Evolutionary conservation across 345 rosid genomes (phyloP).

Genomic region (Bruguiera gymnorhiza): DNA sequence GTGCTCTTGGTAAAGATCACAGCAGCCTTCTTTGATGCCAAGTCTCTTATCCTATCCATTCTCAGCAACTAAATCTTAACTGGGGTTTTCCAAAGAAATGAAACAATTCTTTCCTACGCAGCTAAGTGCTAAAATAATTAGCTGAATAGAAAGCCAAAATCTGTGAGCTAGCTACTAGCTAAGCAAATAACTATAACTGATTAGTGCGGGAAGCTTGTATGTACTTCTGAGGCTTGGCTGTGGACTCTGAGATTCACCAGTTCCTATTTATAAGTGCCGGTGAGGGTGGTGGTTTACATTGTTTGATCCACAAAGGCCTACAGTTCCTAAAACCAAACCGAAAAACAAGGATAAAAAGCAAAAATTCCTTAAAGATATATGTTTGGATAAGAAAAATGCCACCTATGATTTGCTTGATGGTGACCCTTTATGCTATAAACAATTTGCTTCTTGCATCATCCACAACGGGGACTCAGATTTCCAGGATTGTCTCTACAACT

Average conservation of each 20-base stretch:
- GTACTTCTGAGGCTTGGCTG: conserved; percentile 18
- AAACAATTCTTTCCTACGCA: conserved; percentile 4
- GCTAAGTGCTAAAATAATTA: conserved; percentile 3
- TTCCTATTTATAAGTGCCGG: conserved; percentile 66
- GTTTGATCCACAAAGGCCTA: conserved; percentile 21
- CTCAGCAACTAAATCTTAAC: not conserved
- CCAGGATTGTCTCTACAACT: conserved; percentile 26
- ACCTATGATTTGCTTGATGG: conserved; percentile 45
- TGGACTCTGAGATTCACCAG: conserved; percentile 36
- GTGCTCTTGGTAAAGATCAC: conserved; percentile 98
- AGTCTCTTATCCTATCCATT: conserved; percentile 76
- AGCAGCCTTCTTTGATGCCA: conserved; percentile 86
- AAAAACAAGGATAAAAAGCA: conserved; percentile 31
- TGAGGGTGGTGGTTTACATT: conserved; percentile 34
- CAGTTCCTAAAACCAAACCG: not conserved
- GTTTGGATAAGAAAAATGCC: conserved; percentile 60
- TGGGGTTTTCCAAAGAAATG: not conserved
- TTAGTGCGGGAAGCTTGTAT: conserved; percentile 9
- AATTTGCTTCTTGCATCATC: conserved; percentile 29
- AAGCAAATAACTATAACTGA: not conserved
- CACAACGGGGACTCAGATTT: conserved; percentile 14
- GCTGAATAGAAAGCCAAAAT: conserved; percentile 3
- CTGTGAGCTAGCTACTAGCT: not conserved
- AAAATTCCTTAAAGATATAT: conserved; percentile 49
- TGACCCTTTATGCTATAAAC: conserved; percentile 33